Evolutionary conservation across 2,329 filamentous ascomycete species (phyloP).

Genomic region (Fusarium nisikadoi): DNA sequence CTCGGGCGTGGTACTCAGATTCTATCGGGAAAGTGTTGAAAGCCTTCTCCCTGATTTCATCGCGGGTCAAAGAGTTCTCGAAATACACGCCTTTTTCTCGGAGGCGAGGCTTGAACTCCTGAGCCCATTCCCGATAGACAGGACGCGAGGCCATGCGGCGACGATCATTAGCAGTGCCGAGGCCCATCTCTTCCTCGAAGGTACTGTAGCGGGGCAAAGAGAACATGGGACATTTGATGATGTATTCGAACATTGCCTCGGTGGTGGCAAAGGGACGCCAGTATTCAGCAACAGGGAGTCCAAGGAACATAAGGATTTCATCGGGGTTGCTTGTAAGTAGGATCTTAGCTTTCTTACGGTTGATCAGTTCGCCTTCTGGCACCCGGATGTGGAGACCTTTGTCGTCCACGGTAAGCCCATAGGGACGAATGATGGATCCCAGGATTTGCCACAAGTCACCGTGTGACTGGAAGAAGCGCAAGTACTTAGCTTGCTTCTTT

Average conservation of each 20-base stretch:
- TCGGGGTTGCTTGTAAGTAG: conserved; percentile 68
- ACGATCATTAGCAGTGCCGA: conserved; percentile 65
- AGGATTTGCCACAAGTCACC: conserved; percentile 77
- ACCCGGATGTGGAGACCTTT: conserved; percentile 72
- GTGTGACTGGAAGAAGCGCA: conserved; percentile 74
- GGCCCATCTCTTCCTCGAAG: conserved; percentile 45
- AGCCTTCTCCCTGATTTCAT: conserved; percentile 62
- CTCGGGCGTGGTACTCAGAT: conserved; percentile 54
- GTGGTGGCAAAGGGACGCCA: conserved; percentile 68
- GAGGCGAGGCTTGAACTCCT: conserved; percentile 70
- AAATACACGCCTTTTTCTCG: conserved; percentile 53
- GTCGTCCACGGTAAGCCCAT: conserved; percentile 74
- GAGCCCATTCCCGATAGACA: conserved; percentile 69
- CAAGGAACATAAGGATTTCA: conserved; percentile 70
- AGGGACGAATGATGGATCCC: conserved; percentile 69
- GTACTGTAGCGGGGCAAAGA: conserved; percentile 50
- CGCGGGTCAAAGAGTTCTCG: conserved; percentile 48
- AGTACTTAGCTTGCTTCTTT: conserved; percentile 65
- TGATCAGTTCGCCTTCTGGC: conserved; percentile 70
- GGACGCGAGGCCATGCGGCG: conserved; percentile 64
- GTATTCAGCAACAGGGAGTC: conserved; percentile 57
- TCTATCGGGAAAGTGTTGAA: conserved; percentile 61
- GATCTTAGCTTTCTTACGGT: conserved; percentile 68
- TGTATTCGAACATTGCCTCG: conserved; percentile 71
- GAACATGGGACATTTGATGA: conserved; percentile 68